These are phyloP conservation scores for Fagopyrum esculentum DNA, from an alignment of 148 eudicot species.

Conservation along the genomic window DNA sequence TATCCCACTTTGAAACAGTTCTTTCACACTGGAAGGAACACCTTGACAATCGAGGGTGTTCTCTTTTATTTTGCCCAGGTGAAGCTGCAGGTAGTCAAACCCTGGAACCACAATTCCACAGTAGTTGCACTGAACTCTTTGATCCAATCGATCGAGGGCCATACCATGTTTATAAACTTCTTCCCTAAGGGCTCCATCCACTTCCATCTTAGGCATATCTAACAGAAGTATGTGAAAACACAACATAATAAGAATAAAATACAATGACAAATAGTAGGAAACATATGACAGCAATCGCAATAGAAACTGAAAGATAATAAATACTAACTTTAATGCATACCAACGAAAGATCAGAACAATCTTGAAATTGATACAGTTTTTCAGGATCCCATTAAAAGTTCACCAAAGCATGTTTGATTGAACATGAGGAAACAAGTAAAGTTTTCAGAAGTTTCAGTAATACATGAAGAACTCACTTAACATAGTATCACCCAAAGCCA, in stretches of 20 bases:
- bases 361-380: background rate
- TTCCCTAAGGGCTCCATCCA: background rate
- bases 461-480: background rate
- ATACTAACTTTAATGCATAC: background rate
- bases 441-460: background rate
- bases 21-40: conserved; percentile 35
- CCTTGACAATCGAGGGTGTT: conserved; percentile 27
- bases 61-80: conserved; percentile 39
- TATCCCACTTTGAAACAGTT: conserved; percentile 20
- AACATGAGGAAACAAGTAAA: background rate
- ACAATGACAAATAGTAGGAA: background rate
- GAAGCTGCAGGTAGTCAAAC: conserved; percentile 36
- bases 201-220: conserved; percentile 7
- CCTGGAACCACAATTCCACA: conserved; percentile 47
- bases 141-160: conserved; percentile 27
- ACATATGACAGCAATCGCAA: background rate
- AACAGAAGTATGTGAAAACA: background rate
- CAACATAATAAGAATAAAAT: background rate
- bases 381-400: background rate
- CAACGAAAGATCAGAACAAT: background rate
- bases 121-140: conserved; percentile 39
- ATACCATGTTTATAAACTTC: conserved; percentile 32
- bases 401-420: background rate
- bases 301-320: background rate
- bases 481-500: too few species aligned